These are phyloP conservation scores for Pythium sp. DNA, from an alignment of 352 stramenopile genomes.

Conservation along the genomic window DNA sequence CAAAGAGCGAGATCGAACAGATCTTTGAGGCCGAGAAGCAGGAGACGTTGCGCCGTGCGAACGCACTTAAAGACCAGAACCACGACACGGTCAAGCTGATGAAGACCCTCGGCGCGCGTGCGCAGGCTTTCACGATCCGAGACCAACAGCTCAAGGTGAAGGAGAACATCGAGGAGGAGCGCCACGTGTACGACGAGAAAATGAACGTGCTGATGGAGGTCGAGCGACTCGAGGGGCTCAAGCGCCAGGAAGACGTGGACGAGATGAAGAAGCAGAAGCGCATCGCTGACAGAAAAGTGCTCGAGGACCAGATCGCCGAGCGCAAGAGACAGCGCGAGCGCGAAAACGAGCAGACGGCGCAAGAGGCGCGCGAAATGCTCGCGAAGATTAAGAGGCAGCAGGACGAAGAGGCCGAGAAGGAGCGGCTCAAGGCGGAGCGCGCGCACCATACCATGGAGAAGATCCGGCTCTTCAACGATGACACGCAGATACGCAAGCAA, in stretches of 20 bases:
- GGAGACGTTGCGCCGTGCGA: conserved; percentile 50
- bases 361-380: conserved; percentile 90
- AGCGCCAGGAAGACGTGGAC: conserved; percentile 87
- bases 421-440: conserved; percentile 56
- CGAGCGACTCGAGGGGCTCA: conserved; percentile 90
- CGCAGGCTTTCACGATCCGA: conserved; percentile 93
- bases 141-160: conserved; percentile 89
- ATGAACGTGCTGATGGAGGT: conserved; percentile 96
- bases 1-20: conserved; percentile 78
- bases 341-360: conserved; percentile 37
- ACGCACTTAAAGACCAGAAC: conserved; percentile 62
- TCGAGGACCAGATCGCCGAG: conserved; percentile 85
- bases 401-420: conserved; percentile 71
- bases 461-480: conserved; percentile 71
- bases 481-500: conserved; percentile 38
- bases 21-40: conserved; percentile 70
- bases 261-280: conserved; percentile 87
- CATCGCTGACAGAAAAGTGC: conserved; percentile 78
- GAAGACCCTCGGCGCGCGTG: conserved; percentile 88
- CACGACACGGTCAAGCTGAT: conserved; percentile 94
- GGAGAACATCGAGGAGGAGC: conserved; percentile 58
- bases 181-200: conserved; percentile 90
- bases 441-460: conserved; percentile 61
- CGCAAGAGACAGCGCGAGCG: conserved; percentile 46
- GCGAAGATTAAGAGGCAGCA: conserved; percentile 77